Base-by-base conservation (phyloP, 176 grass and related monocot genomes). In the Rhynchospora pubera region DNA sequence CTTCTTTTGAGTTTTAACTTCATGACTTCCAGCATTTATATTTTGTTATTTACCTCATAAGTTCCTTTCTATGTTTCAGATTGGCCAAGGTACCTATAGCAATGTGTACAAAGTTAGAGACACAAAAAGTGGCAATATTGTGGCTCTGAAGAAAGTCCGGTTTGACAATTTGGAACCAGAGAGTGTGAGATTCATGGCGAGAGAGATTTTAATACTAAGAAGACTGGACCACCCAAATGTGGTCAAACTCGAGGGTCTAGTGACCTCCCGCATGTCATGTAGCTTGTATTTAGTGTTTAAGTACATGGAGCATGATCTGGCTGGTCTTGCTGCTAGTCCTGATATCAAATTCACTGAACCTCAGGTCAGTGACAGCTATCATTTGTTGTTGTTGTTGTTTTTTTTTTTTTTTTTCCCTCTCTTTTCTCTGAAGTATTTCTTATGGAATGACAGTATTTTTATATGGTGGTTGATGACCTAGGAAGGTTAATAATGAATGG, bases 151-250 rank as follows among this genome's bases (percentile, higher is more conserved):
- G 87, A 94, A 94, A 85, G 92, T 94, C 55, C 81, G 92, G 48
- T 94, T 94, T 78, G 92, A 94, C 85, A 91, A 91, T 69, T 84
- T 94, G 77, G 92, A 94, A 74, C 92, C 89, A n/a, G 90, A 94
- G 87, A 91, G 89, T 81, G 92, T 94, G 19, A 85, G 90, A 48
- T 94, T 94, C 83, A 94, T 94, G 92, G 92, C 90, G 11, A 88
- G 92, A 78, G 92, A 94, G 87, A 94, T 94, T 78, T 82, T 93
- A 79, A 91, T 93, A 85, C 84, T 93, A 39, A 87, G 89, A 45
- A 87, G 91, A 85, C 87, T 93, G 39, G 89, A 93, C 82, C 91
- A 93, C 87, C 89, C 91, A 21, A 94, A 91, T 81, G 79, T 94
- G 58, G 68, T 94, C 82, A 94, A 91, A 84, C 83, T 94, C 30